Base-by-base conservation (phyloP, 495 filamentous ascomycete genomes). In the Daldinia childiae region DNA sequence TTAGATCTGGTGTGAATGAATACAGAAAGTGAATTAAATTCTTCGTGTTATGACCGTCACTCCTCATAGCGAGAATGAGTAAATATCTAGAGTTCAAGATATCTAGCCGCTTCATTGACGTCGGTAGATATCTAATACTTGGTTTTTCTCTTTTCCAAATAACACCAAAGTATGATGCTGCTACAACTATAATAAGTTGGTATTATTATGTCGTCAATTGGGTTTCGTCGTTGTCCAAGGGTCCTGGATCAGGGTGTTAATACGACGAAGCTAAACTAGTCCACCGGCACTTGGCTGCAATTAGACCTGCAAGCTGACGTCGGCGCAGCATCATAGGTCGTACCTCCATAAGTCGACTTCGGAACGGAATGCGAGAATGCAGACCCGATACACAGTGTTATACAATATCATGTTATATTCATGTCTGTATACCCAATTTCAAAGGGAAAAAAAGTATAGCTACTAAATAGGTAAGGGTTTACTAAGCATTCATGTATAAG, bases 241-340 rank as follows among this genome's bases (percentile, higher is more conserved):
- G 71, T 70, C 66, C 62, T 62, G 26, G 14, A 14, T 39, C 26
- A 15, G 54, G 30, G 26, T 4, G 50, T 6, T 17, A 69, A 61
- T 51, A 66, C 43, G 62, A 54, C 39, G 30, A 19, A 70, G 58
- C 69, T 72, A 72, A 72, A 38, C 21, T 61, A 68, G 64, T 56
- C 32, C 12, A 38, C 39, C 59, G 50, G 58, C 51, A 63, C 54
- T 54, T 61, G 50, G 61, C 61, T 62, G 57, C 38, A 19, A 63
- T 70, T 66, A 34, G 24, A 51, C 52, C 58, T 76, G 70, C 74
- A 67, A 54, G 70, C 70, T 76, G 74, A 76, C 74, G 74, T 76
- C 67, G 63, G 39, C 68, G 70, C 66, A 63, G 63, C 67, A 71
- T 68, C 62, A 76, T 66, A 66, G 56, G 66, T 50, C 26, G 29